phyloP scores from a whole-genome alignment of 257 asterid genomes.

The Cynanchum wilfordii region DNA sequence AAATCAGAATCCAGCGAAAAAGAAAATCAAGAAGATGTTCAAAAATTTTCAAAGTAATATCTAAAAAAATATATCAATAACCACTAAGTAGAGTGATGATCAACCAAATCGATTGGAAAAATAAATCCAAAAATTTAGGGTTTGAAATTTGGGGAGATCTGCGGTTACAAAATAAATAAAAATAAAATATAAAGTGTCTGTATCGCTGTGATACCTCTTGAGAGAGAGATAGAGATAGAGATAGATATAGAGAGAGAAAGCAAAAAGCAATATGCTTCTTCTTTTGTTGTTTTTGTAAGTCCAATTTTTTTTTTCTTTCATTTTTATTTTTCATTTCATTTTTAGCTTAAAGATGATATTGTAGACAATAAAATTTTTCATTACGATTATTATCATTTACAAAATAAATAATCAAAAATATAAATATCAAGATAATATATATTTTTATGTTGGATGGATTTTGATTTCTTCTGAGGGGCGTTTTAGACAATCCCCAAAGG shows the following conservation, averaged over 20 bases:
- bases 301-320: neutral
- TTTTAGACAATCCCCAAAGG: no score
- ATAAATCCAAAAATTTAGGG: constrained; percentile 15
- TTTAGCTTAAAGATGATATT: no score
- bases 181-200: neutral
- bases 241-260: neutral
- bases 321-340: no score
- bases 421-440: no score
- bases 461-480: no score
- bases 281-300: neutral
- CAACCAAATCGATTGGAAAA: neutral
- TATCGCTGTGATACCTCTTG: neutral
- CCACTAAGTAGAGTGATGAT: neutral
- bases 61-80: neutral
- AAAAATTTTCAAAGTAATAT: neutral
- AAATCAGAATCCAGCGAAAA: neutral
- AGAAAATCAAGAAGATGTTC: neutral
- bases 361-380: no score
- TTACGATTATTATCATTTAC: no score
- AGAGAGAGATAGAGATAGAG: constrained; percentile 1
- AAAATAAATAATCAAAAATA: no score
- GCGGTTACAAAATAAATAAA: neutral
- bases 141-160: constrained; percentile 16
- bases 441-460: no score
- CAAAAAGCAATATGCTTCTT: neutral